Evolutionary conservation across 495 filamentous ascomycete genomes (phyloP), one percentile per base, ranked within the genome.

Genomic region (Lepraria neglecta): DNA sequence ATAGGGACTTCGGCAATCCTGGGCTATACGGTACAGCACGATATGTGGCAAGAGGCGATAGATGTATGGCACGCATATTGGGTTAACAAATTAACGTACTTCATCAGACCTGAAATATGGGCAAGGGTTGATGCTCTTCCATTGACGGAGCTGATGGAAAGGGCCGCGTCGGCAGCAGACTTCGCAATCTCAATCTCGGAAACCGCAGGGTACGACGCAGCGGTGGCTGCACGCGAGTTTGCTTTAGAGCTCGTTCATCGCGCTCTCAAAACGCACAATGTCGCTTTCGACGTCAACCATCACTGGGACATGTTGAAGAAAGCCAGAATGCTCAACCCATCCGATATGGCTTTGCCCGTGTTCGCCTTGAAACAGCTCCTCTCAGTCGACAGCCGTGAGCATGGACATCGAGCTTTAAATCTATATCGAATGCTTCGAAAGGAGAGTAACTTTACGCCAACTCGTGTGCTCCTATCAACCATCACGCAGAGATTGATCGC

Each of bases 401-500:
- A 57, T 27, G 46, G 38, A 31, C 43, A 47, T 33, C 55, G 40
- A 19, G 61, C 56, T 51, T 19, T 59, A 15, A 19, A 4, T 17
- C 50, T 58, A 7, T 63, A 63, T 15, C 61, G 47, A 19, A 14
- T 7, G 6, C 61, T 63, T 24, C 55, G 56, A 59, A 59, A 54
- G 12, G 59, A 65, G 24, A 60, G 61, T 12, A 56, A 48, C 15
- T 62, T 68, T 43, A 64, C 64, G 27, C 70, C 72, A 12, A 68
- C 67, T 43, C 60, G 66, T 17, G 47, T 31, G 4, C 57, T 75
- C 35, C 67, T 85, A 7, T 67, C 77, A 35, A 61, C 64, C 19
- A 67, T 78, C 10, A 73, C 83, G 59, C 64, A 74, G n/a, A 69
- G 71, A 60, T 72, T 78, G 59, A 72, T 75, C 58, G 61, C 67